Conservation (phyloP, 805 yeast genomes). For the Candida germanica region DNA sequence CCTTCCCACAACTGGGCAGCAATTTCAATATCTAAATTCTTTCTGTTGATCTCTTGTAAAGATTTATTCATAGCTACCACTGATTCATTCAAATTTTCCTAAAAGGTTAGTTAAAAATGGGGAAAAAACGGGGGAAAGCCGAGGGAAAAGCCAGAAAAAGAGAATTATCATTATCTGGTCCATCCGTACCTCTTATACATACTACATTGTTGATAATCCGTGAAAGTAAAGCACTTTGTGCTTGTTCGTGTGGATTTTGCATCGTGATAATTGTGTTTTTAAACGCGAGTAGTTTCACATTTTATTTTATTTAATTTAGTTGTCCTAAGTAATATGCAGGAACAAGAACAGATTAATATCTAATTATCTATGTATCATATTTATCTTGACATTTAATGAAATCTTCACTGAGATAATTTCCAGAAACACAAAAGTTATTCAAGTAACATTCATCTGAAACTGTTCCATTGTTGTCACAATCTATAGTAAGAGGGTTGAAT, state of each 20-base stretch:
- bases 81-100: slow-evolving; percentile 73
- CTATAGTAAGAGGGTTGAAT: slow-evolving; percentile 51
- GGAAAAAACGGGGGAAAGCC: too few relatives aligned
- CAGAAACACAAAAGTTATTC: slow-evolving; percentile 20
- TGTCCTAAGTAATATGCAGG: too few relatives aligned
- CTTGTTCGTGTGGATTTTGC: slow-evolving; percentile 87
- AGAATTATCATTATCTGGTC: too few relatives aligned
- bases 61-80: slow-evolving; percentile 61
- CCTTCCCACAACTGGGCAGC: slow-evolving; percentile 78
- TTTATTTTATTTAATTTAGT: too few relatives aligned
- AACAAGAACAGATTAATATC: too few relatives aligned
- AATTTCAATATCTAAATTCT: slow-evolving; percentile 66
- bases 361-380: slow-evolving; percentile 2
- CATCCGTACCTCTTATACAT: slow-evolving; percentile 29
- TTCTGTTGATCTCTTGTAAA: slow-evolving; percentile 57
- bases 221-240: slow-evolving; percentile 69
- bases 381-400: slow-evolving; percentile 7
- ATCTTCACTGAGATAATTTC: slow-evolving; percentile 10
- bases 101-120: slow-evolving; percentile 3
- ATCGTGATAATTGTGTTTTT: slow-evolving; percentile 34
- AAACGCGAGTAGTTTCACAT: too few relatives aligned
- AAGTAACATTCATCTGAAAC: slow-evolving; percentile 20
- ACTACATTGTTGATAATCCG: slow-evolving; percentile 77
- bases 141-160: too few relatives aligned
- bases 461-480: slow-evolving; percentile 35